Evolutionary conservation across 371 early-diverging fungal genomes (phyloP).

Genomic region (Lichtheimia ornata): DNA sequence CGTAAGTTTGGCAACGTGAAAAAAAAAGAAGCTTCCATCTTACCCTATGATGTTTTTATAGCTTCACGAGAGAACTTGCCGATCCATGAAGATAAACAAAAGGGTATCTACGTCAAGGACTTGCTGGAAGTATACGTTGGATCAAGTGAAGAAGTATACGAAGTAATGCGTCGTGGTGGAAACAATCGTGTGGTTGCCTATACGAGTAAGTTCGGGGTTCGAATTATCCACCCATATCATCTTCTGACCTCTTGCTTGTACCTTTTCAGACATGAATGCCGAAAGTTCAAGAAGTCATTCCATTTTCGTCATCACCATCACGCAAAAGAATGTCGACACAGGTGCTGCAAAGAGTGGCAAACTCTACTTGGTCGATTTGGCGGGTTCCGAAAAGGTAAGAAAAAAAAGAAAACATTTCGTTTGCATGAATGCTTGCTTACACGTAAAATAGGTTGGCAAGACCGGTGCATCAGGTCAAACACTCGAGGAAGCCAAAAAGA

Average conservation of each 20-base stretch:
- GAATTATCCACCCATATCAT: background rate
- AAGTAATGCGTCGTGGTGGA: constrained; percentile 87
- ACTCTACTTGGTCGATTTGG: constrained; percentile 84
- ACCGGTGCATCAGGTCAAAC: constrained; percentile 98
- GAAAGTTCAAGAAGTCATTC: constrained; percentile 93
- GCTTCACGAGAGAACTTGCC: constrained; percentile 83
- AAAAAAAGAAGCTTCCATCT: background rate
- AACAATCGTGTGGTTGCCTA: constrained; percentile 81
- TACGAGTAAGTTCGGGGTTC: constrained; percentile 62
- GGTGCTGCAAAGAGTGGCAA: constrained; percentile 79
- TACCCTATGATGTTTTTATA: constrained; percentile 16
- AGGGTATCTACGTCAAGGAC: constrained; percentile 93
- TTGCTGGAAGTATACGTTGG: constrained; percentile 86
- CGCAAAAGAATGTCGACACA: constrained; percentile 80
- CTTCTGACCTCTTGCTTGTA: background rate
- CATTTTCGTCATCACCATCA: constrained; percentile 88
- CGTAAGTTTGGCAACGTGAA: constrained; percentile 43
- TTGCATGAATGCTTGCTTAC: background rate
- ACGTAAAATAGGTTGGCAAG: constrained; percentile 69
- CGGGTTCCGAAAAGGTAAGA: constrained; percentile 88
- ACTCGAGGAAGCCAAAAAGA: constrained; percentile 98
- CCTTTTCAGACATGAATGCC: constrained; percentile 84
- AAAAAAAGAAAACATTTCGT: background rate
- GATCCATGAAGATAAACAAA: constrained; percentile 86
- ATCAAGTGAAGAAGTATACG: constrained; percentile 88